These are phyloP conservation scores for Camellia japonica DNA, from an alignment of 148 eudicot species.

Conservation along the genomic window DNA sequence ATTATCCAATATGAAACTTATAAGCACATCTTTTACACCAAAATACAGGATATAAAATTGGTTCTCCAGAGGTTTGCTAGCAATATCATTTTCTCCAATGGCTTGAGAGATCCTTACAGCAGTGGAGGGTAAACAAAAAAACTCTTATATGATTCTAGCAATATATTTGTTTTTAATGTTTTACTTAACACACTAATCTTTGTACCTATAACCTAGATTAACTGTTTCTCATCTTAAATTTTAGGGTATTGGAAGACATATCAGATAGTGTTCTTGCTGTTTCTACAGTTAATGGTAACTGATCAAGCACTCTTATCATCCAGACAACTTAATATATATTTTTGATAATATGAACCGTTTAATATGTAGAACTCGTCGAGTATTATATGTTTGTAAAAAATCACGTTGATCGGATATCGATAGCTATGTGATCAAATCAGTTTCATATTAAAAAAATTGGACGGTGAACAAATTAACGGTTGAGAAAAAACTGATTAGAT, in stretches of 20 bases:
- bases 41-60: slow-evolving; percentile 36
- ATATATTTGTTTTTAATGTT: background rate
- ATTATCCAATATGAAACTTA: background rate
- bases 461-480: too few species aligned
- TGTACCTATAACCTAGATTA: too few species aligned
- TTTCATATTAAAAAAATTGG: too few species aligned
- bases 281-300: slow-evolving; percentile 28
- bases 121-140: slow-evolving; percentile 42
- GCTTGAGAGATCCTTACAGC: slow-evolving; percentile 48
- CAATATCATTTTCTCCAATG: slow-evolving; percentile 59
- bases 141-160: too few species aligned
- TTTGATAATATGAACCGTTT: too few species aligned
- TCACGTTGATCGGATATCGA: too few species aligned
- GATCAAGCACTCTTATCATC: background rate
- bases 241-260: slow-evolving; percentile 41
- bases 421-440: too few species aligned
- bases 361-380: too few species aligned
- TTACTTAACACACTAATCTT: too few species aligned
- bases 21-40: background rate
- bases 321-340: background rate
- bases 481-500: too few species aligned
- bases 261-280: slow-evolving; percentile 37
- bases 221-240: background rate
- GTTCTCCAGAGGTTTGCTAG: slow-evolving; percentile 39
- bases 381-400: too few species aligned